Evolutionary conservation across 176 grass and related monocot species (phyloP).

Genomic region (Paspalum vaginatum): DNA sequence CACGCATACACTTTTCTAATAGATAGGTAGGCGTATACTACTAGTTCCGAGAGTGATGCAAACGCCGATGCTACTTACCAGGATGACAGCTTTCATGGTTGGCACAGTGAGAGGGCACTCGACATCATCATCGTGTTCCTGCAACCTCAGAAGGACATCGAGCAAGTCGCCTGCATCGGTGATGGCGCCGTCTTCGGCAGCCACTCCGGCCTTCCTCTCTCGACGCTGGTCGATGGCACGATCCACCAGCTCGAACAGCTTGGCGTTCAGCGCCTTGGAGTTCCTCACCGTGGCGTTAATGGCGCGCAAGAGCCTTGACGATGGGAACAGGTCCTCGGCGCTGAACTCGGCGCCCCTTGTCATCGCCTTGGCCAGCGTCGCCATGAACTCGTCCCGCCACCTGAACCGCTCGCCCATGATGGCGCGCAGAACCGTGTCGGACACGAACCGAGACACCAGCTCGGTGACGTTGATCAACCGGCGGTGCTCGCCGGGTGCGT

Average conservation of each 20-base stretch:
- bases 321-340: slow-evolving; percentile 34
- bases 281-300: not conserved
- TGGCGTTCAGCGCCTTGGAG: not conserved
- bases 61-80: not conserved
- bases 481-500: not conserved
- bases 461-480: slow-evolving; percentile 34
- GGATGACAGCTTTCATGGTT: slow-evolving; percentile 34
- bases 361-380: not conserved
- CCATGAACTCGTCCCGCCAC: slow-evolving; percentile 35
- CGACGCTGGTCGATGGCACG: slow-evolving; percentile 6
- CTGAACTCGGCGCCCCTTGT: slow-evolving; percentile 12
- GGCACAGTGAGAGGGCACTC: slow-evolving; percentile 37
- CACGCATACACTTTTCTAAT: too few species aligned
- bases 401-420: slow-evolving; percentile 34
- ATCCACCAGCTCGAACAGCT: slow-evolving; percentile 9
- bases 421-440: slow-evolving; percentile 29
- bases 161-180: slow-evolving; percentile 13
- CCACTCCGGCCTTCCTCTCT: not conserved
- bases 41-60: too few species aligned
- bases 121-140: not conserved
- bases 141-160: slow-evolving; percentile 34
- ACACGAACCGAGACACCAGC: not conserved
- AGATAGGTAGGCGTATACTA: not conserved
- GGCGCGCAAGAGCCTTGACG: slow-evolving; percentile 24
- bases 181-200: not conserved